phyloP scores from a whole-genome alignment of 345 rosid species.

The Hibiscus syriacus region DNA sequence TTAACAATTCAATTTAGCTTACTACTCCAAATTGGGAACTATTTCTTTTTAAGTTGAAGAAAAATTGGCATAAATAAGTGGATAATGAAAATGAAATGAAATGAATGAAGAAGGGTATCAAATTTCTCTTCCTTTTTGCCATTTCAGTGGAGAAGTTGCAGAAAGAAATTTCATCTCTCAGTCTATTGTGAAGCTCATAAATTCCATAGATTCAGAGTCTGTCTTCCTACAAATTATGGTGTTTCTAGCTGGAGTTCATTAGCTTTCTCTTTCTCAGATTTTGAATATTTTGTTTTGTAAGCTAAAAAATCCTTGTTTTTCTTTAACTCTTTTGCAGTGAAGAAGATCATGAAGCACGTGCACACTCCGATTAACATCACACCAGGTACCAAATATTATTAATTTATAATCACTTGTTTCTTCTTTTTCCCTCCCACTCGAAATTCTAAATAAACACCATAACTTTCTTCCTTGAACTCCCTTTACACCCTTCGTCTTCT shows the following conservation, averaged over 20 bases:
- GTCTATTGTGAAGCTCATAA: background rate
- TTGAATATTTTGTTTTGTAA: conserved; percentile 12
- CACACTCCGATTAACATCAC: conserved; percentile 54
- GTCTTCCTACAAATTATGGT: conserved; percentile 2
- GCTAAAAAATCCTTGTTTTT: conserved; percentile 12
- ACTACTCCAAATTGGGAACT: no score
- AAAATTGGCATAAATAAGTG: conserved; percentile 9
- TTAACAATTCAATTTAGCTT: no score
- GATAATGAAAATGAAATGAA: conserved; percentile 16
- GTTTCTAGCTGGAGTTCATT: background rate
- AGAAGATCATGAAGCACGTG: conserved; percentile 78
- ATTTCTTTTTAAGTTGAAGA: no score
- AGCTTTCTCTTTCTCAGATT: conserved; percentile 6
- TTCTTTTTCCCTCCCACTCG: conserved; percentile 23
- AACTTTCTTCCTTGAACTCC: no score
- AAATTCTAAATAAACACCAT: no score
- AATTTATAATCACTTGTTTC: conserved; percentile 38
- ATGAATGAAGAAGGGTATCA: conserved; percentile 42
- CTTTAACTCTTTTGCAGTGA: conserved; percentile 29
- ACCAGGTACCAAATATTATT: conserved; percentile 52
- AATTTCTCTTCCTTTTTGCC: conserved; percentile 10
- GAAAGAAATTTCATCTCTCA: conserved; percentile 52
- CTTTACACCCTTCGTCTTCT: no score
- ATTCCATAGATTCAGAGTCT: conserved; percentile 4
- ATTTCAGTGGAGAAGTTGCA: conserved; percentile 48